phyloP scores from a whole-genome alignment of 1,284 basidiomycete species.

The Malassezia cuniculi region DNA sequence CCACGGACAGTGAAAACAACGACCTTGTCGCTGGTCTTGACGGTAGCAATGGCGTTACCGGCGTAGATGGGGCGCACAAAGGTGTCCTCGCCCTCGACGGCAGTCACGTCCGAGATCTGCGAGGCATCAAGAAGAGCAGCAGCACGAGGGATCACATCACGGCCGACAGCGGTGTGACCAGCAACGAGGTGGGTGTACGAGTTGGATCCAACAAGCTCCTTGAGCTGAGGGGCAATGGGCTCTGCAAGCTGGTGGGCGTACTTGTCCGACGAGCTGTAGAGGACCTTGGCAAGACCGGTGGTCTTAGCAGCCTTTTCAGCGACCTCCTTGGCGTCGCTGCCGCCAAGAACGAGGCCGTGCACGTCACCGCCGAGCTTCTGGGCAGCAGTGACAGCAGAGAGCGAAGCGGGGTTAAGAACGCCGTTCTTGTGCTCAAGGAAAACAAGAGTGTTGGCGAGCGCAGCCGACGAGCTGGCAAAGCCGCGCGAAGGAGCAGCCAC shows the following conservation, averaged over 20 bases:
- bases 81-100: conserved; percentile 63
- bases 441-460: conserved; percentile 54
- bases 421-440: conserved; percentile 78
- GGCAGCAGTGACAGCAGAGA: conserved; percentile 81
- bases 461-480: conserved; percentile 30
- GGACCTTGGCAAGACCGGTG: conserved; percentile 48
- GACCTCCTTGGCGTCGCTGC: conserved; percentile 58
- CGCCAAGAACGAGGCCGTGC: conserved; percentile 72
- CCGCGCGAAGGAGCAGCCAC: conserved; percentile 17
- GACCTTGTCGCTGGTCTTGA: conserved; percentile 66
- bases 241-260: conserved; percentile 47
- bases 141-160: conserved; percentile 68
- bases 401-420: conserved; percentile 66
- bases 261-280: conserved; percentile 46
- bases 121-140: conserved; percentile 63
- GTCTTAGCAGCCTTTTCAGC: conserved; percentile 68
- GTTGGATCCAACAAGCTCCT: conserved; percentile 48
- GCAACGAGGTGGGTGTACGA: conserved; percentile 71
- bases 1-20: conserved; percentile 92
- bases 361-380: conserved; percentile 67
- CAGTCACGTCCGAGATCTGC: conserved; percentile 76
- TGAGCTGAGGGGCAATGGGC: conserved; percentile 51
- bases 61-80: conserved; percentile 95
- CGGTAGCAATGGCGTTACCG: conserved; percentile 89
- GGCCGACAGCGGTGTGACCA: conserved; percentile 62